Evolutionary conservation across 1,139 yeast genomes (phyloP).

Genomic region (Diutina sp.): DNA sequence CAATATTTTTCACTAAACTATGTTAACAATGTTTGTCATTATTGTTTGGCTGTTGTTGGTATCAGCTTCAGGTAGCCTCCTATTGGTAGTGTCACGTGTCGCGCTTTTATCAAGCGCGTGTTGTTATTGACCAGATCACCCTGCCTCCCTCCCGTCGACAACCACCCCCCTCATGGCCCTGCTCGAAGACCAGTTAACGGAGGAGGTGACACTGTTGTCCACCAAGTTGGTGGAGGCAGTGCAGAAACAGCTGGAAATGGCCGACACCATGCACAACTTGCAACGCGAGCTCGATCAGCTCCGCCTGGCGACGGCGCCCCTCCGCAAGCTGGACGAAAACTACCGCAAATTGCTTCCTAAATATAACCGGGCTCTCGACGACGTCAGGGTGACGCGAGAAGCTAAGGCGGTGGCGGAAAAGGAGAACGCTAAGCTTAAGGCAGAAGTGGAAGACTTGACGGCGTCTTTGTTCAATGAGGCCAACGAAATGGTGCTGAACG

Average conservation of each 20-base stretch:
- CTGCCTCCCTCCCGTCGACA: background rate
- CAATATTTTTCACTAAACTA: too few species aligned
- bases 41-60: too few species aligned
- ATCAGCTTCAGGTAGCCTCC: background rate
- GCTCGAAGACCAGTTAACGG: constrained; percentile 2
- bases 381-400: constrained; percentile 17
- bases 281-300: constrained; percentile 7
- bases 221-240: constrained; percentile 51
- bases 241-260: constrained; percentile 44
- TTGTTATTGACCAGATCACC: background rate
- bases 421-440: constrained; percentile 44
- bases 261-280: constrained; percentile 22
- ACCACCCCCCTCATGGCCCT: background rate
- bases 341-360: constrained; percentile 7
- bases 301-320: background rate
- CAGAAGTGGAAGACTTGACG: constrained; percentile 68
- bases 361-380: constrained; percentile 17
- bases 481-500: constrained; percentile 64
- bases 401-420: constrained; percentile 37
- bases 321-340: constrained; percentile 2
- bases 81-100: background rate
- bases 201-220: constrained; percentile 42
- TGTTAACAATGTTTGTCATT: too few species aligned
- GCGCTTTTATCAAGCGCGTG: background rate
- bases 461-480: constrained; percentile 73